Conservation (phyloP, 805 yeast genomes). For the Ogataea minuta region DNA sequence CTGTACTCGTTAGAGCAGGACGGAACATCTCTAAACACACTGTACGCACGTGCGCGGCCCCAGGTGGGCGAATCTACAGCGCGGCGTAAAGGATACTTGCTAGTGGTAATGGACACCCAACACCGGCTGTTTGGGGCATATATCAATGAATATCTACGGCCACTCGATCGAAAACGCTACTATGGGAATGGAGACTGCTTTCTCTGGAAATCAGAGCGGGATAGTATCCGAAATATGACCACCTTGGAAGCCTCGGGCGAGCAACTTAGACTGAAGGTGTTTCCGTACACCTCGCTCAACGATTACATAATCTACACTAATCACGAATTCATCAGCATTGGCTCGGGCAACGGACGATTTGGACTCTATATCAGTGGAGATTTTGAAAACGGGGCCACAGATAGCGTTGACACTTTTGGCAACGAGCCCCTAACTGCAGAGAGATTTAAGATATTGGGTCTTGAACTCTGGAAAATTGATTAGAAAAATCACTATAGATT, state of each 20-base stretch:
- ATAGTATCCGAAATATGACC: constrained; percentile 33
- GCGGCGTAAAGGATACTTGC: constrained; percentile 59
- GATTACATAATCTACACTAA: constrained; percentile 85
- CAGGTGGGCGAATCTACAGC: constrained; percentile 35
- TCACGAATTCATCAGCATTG: constrained; percentile 72
- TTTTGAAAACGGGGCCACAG: constrained; percentile 72
- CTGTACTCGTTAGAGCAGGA: constrained; percentile 87
- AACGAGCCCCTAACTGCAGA: constrained; percentile 67
- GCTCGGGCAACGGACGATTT: constrained; percentile 90
- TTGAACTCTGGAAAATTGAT: constrained; percentile 80
- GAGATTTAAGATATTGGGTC: constrained; percentile 69
- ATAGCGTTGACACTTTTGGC: constrained; percentile 80
- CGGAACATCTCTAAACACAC: constrained; percentile 81
- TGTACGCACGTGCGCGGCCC: constrained; percentile 59
- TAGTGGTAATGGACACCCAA: constrained; percentile 65
- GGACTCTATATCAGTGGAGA: constrained; percentile 86
- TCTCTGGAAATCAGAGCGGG: constrained; percentile 71
- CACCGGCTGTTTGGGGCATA: constrained; percentile 76
- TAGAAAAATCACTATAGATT: constrained; percentile 1
- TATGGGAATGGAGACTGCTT: constrained; percentile 96
- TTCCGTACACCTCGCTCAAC: constrained; percentile 83
- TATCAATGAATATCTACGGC: constrained; percentile 67
- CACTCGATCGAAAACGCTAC: constrained; percentile 69
- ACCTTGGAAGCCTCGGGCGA: constrained; percentile 16
- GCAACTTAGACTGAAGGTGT: constrained; percentile 65